A percentile compares a stretch with the other conserved stretches of the same genome.
These are phyloP conservation scores for Cadophora sp. DNA, from an alignment of 2,329 filamentous ascomycete species.

Conservation along the genomic window DNA sequence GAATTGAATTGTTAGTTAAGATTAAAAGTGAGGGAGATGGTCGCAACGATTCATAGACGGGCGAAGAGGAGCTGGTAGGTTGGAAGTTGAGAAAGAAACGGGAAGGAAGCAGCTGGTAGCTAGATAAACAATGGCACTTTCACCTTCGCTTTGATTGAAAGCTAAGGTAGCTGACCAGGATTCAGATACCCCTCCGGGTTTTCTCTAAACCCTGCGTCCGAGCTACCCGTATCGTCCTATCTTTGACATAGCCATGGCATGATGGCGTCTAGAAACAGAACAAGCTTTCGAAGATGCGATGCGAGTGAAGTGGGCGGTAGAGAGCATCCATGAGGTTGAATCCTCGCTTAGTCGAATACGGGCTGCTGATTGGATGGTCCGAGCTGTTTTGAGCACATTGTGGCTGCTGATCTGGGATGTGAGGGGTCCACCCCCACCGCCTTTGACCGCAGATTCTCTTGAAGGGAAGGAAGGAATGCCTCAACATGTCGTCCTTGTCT, in stretches of 20 bases:
- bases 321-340: background rate
- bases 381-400: conserved; percentile 22
- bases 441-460: background rate
- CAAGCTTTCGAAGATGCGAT: conserved; percentile 9
- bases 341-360: background rate
- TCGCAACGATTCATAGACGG: background rate
- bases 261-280: background rate
- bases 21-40: background rate
- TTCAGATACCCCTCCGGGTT: background rate
- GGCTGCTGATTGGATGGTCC: conserved; percentile 14
- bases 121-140: conserved; percentile 4
- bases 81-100: background rate
- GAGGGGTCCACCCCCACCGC: background rate
- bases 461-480: background rate
- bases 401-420: conserved; percentile 8
- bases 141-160: too few species aligned
- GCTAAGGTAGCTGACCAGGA: background rate
- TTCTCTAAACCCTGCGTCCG: background rate
- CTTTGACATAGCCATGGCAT: background rate
- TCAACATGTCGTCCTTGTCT: background rate
- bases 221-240: background rate
- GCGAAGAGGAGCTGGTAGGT: background rate
- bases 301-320: background rate
- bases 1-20: background rate
- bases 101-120: background rate